Base-by-base conservation (phyloP, 306 rosid genomes). In the Rubus parviflorus region DNA sequence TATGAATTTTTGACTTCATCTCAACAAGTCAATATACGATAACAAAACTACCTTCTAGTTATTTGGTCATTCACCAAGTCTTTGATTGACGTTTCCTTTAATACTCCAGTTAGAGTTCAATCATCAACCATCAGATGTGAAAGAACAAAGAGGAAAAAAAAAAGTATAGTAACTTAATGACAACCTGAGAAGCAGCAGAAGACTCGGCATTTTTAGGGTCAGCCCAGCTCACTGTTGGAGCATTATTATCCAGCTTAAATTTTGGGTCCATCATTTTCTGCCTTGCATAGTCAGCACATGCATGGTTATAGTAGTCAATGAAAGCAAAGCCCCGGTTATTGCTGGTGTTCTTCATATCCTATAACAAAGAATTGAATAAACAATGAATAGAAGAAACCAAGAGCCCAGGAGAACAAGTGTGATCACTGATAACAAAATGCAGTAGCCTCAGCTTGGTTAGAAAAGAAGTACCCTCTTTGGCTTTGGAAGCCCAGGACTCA, bases 181-280 rank as follows among this genome's bases (percentile, higher is more conserved):
- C 22, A 64, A 95, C 97, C 98, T 95, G 97, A 66, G 97, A 92
- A 79, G 97, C 56, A 65, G 98, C 89, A 85, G 98, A 92, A 43
- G 97, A 89, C 83, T 95, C 98, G 0, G 93, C 87, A 88, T 89
- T 90, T 83, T 90, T 92, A 17, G 97, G 98, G 80, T 94, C 97
- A 72, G 98, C 98, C 98, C 98, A 95, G 87, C 98, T 95, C 78
- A 92, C 98, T 12, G 97, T 95, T 69, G 98, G 98, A 73, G 97
- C 87, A 83, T 95, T 95, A 77, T 83, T 90, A 78, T 78, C 97
- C 37, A 95, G 88, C 92, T 89, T 95, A 86, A 95, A 95, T 79
- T 85, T 81, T 62, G 97, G 88, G 74, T 79, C 83, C 96, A 86
- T 88, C 98, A 95, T 95, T 90, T 92, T 88, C 85, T 88, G 92